Evolutionary conservation across 805 yeast species (phyloP).

Genomic region (Sungouiozyma ichnusensis): DNA sequence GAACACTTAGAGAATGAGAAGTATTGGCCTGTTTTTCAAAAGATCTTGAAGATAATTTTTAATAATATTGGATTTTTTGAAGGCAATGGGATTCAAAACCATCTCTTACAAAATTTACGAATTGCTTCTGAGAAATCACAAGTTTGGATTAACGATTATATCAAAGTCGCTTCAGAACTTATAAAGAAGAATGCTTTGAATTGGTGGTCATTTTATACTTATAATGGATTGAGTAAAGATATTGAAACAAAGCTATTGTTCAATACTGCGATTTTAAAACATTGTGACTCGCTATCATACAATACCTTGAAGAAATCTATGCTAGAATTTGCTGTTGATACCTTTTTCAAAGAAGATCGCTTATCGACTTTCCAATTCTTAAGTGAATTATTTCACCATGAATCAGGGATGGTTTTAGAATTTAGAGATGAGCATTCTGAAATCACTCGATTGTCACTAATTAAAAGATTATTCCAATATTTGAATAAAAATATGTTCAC

Average conservation of each 20-base stretch:
- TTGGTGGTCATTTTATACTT: constrained; percentile 27
- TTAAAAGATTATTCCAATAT: constrained; percentile 9
- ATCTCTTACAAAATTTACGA: constrained; percentile 16
- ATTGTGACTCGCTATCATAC: constrained; percentile 19
- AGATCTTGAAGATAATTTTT: constrained; percentile 6
- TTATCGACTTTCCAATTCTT: background rate
- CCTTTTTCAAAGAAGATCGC: background rate
- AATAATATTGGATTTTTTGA: constrained; percentile 7
- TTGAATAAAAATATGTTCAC: constrained; percentile 9
- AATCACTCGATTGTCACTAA: constrained; percentile 3
- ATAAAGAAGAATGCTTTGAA: constrained; percentile 13
- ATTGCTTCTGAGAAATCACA: constrained; percentile 8
- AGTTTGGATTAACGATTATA: constrained; percentile 18
- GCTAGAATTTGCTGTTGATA: constrained; percentile 6
- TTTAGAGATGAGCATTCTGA: constrained; percentile 1
- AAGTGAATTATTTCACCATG: background rate
- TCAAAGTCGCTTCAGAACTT: constrained; percentile 16
- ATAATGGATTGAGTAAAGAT: constrained; percentile 14
- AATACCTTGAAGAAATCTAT: constrained; percentile 13
- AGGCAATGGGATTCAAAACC: constrained; percentile 16
- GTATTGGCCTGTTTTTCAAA: constrained; percentile 1
- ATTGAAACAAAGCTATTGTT: constrained; percentile 10
- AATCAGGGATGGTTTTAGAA: constrained; percentile 2
- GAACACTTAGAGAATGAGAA: constrained; percentile 1
- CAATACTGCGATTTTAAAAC: constrained; percentile 10